Percentiles rank a stretch among this genome's conserved stretches.
Evolutionary conservation across 2,329 filamentous ascomycete genomes (phyloP).

Genomic region (Colletotrichum sp.): DNA sequence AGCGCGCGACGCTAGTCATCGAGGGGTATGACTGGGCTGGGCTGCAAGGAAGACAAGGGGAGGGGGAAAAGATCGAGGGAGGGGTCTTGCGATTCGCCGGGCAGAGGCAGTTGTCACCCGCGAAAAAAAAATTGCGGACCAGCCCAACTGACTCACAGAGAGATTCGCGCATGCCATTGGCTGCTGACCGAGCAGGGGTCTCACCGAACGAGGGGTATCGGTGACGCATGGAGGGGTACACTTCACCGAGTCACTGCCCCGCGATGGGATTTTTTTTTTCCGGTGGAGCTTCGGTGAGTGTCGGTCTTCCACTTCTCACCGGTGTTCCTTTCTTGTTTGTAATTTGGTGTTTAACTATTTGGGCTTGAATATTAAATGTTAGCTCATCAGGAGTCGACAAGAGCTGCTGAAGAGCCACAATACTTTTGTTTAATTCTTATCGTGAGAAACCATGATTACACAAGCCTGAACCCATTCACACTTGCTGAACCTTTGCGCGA

Average conservation of each 20-base stretch:
- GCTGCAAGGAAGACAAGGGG: background rate
- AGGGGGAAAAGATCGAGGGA: constrained; percentile 1
- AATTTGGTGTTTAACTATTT: too few relatives aligned
- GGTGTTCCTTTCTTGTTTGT: too few relatives aligned
- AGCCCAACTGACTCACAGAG: constrained; percentile 7
- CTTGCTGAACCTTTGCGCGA: too few relatives aligned
- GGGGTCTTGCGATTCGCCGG: constrained; percentile 10
- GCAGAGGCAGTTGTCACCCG: constrained; percentile 1
- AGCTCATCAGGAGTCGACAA: accelerated
- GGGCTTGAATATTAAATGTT: too few relatives aligned
- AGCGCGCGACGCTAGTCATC: constrained; percentile 20
- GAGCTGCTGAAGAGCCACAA: accelerated
- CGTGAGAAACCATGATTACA: too few relatives aligned
- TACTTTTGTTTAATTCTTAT: too few relatives aligned
- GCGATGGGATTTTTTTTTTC: background rate
- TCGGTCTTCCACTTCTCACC: background rate
- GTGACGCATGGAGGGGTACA: background rate
- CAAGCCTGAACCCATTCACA: too few relatives aligned
- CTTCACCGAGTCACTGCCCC: background rate
- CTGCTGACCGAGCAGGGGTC: background rate
- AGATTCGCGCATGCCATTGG: background rate
- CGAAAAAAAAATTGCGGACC: constrained; percentile 17
- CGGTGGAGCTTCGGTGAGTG: background rate
- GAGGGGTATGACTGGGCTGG: background rate
- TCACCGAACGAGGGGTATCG: constrained; percentile 4